phyloP scores from a whole-genome alignment of 257 asterid species.

The Hygrophila difformis region DNA sequence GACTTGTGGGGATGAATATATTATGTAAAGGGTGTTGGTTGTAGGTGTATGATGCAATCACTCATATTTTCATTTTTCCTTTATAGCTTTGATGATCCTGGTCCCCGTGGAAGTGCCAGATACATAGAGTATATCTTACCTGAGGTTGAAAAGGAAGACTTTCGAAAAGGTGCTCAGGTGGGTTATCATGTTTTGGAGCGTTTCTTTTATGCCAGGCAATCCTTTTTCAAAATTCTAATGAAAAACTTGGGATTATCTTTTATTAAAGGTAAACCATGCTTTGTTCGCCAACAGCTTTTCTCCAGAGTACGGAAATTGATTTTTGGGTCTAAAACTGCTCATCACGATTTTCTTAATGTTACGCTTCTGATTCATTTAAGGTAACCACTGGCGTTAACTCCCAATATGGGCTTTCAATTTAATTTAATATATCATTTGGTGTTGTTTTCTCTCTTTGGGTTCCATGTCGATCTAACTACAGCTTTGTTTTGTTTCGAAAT shows the following conservation, averaged over 20 bases:
- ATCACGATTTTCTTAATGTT: constrained; percentile 1
- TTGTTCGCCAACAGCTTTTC: no score
- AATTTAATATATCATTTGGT: background rate
- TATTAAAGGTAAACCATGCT: no score
- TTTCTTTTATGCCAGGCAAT: background rate
- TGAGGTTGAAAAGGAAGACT: constrained; percentile 83
- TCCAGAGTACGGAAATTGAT: no score
- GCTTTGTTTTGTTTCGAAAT: constrained; percentile 14
- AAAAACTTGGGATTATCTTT: background rate
- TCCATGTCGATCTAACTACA: background rate
- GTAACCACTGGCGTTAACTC: background rate
- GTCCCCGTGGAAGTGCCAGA: constrained; percentile 97
- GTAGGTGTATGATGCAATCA: constrained; percentile 5
- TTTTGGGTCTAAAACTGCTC: background rate
- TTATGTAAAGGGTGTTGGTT: constrained; percentile 4
- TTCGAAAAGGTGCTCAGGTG: constrained; percentile 99
- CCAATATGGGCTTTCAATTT: background rate
- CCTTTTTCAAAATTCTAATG: no score
- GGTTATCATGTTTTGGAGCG: background rate
- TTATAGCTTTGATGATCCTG: constrained; percentile 97
- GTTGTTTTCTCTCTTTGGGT: no score
- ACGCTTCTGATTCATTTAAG: background rate
- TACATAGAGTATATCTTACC: constrained; percentile 85
- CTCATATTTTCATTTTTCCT: constrained; percentile 15
- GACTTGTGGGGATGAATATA: background rate